Conservation (phyloP, 768 basidiomycete species). For the Crepidotus variabilis region DNA sequence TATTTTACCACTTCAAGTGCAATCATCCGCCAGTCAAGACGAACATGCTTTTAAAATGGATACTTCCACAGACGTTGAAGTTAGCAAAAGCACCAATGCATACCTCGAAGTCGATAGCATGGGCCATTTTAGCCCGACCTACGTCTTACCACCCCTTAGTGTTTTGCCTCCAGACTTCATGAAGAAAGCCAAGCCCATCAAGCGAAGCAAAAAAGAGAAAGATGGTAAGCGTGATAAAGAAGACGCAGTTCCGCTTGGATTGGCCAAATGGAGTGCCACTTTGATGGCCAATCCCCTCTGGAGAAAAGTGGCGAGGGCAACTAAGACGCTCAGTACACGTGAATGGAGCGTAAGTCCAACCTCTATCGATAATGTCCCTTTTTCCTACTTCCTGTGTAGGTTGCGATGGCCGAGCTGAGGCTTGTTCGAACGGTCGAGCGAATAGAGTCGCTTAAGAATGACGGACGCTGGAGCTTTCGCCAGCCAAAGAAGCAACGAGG, state of each 20-base stretch:
- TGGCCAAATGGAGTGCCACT: slow-evolving; percentile 71
- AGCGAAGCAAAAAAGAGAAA: slow-evolving; percentile 40
- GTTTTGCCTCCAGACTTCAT: slow-evolving; percentile 51
- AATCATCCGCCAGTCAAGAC: slow-evolving; percentile 21
- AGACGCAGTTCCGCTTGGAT: slow-evolving; percentile 63
- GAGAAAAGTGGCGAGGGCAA: slow-evolving; percentile 62
- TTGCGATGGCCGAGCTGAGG: slow-evolving; percentile 76
- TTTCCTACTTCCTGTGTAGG: slow-evolving; percentile 32
- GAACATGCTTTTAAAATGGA: slow-evolving; percentile 1
- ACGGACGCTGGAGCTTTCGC: slow-evolving; percentile 84
- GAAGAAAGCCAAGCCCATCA: slow-evolving; percentile 32
- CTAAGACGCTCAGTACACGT: slow-evolving; percentile 73
- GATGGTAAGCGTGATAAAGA: slow-evolving; percentile 46
- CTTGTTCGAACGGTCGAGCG: slow-evolving; percentile 78
- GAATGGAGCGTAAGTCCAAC: slow-evolving; percentile 73
- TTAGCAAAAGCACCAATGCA: neutral
- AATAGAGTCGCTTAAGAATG: slow-evolving; percentile 78
- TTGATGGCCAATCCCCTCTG: slow-evolving; percentile 75
- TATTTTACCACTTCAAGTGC: slow-evolving; percentile 13
- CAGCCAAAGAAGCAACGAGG: slow-evolving; percentile 94
- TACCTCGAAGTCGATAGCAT: neutral
- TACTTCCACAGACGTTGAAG: neutral
- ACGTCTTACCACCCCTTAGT: slow-evolving; percentile 53
- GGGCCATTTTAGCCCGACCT: slow-evolving; percentile 40
- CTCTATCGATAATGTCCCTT: neutral